These are phyloP conservation scores for Viola pubescens DNA, from an alignment of 441 rosid species.

Conservation along the genomic window DNA sequence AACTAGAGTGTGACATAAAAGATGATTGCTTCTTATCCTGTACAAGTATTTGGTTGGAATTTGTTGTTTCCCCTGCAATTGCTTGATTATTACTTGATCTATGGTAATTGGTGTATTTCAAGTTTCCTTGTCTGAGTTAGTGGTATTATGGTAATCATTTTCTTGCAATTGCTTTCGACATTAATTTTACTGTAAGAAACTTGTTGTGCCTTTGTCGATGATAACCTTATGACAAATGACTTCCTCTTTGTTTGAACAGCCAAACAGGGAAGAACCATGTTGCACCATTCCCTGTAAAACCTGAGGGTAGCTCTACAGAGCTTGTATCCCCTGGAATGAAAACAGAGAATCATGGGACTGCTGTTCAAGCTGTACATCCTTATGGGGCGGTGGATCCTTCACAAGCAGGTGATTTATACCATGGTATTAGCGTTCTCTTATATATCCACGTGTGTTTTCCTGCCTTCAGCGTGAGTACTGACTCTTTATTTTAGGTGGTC, in stretches of 20 bases:
- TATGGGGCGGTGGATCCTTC: slow-evolving; percentile 37
- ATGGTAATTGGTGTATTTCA: not conserved
- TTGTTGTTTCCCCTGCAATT: too few species aligned
- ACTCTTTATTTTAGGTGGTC: slow-evolving; percentile 27
- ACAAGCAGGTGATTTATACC: slow-evolving; percentile 40
- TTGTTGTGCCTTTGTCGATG: slow-evolving; percentile 4
- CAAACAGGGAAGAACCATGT: slow-evolving; percentile 39
- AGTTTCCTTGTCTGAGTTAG: slow-evolving; percentile 1
- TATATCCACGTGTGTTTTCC: slow-evolving; percentile 2
- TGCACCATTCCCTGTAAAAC: slow-evolving; percentile 31
- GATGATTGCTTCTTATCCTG: too few species aligned
- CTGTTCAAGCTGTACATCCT: slow-evolving; percentile 35
- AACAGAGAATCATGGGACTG: slow-evolving; percentile 41
- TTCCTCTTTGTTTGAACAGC: slow-evolving; percentile 27
- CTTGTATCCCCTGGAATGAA: slow-evolving; percentile 55
- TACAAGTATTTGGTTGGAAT: too few species aligned
- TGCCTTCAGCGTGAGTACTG: slow-evolving; percentile 15
- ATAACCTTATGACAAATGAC: slow-evolving; percentile 18
- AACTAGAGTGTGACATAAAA: too few species aligned
- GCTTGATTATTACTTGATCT: too few species aligned
- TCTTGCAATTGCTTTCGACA: too few species aligned
- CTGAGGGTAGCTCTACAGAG: slow-evolving; percentile 52
- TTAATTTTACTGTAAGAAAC: not conserved
- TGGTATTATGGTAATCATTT: not conserved
- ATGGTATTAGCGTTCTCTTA: not conserved